phyloP scores from a whole-genome alignment of 495 filamentous ascomycete species.

The Beverwykella pulmonaria region DNA sequence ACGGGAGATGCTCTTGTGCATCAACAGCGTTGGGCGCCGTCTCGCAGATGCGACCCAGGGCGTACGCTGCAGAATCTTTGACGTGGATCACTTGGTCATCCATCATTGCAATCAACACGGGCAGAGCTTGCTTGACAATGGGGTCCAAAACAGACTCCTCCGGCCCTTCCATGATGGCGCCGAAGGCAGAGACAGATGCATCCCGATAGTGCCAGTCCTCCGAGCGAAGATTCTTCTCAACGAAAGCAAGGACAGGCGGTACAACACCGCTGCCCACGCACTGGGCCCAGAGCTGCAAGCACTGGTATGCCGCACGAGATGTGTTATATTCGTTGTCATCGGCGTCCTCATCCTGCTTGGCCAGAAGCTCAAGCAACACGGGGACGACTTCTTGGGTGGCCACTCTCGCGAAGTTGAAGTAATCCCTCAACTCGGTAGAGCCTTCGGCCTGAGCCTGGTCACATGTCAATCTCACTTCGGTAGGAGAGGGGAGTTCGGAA shows the following conservation, averaged over 20 bases:
- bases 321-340: constrained; percentile 96
- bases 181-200: constrained; percentile 96
- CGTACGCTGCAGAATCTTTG: constrained; percentile 95
- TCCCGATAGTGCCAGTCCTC: constrained; percentile 93
- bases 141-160: constrained; percentile 86
- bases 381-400: constrained; percentile 91
- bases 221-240: constrained; percentile 84
- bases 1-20: constrained; percentile 74
- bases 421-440: constrained; percentile 75
- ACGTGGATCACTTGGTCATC: constrained; percentile 84
- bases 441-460: constrained; percentile 64
- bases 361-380: constrained; percentile 82
- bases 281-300: constrained; percentile 91
- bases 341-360: constrained; percentile 97
- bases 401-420: constrained; percentile 88
- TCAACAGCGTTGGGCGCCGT: constrained; percentile 86
- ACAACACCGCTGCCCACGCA: constrained; percentile 82
- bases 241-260: constrained; percentile 79
- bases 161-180: constrained; percentile 97
- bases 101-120: constrained; percentile 94
- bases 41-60: constrained; percentile 93
- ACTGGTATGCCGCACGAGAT: constrained; percentile 93
- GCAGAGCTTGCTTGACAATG: constrained; percentile 90
- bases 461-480: constrained; percentile 5
- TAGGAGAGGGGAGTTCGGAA: neutral